These are phyloP conservation scores for Aureobasidium mangrovei DNA, from an alignment of 2,329 filamentous ascomycete genomes.

Conservation along the genomic window DNA sequence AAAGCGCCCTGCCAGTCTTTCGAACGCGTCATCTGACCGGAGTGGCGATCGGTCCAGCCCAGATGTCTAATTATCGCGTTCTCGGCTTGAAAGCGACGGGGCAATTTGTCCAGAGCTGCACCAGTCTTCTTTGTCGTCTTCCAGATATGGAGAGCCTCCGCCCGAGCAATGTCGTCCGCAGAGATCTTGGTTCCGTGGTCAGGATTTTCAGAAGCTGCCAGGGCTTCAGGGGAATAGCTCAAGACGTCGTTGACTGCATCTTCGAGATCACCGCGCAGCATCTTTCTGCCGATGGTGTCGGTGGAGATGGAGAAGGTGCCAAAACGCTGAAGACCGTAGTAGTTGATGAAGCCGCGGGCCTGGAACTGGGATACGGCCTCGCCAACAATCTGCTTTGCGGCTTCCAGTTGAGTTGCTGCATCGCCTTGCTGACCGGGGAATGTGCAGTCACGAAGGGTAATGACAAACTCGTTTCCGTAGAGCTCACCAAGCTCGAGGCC, in stretches of 20 bases:
- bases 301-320: constrained; percentile 82
- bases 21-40: constrained; percentile 39
- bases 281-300: constrained; percentile 73
- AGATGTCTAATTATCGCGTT: constrained; percentile 70
- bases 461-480: constrained; percentile 82
- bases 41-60: constrained; percentile 34
- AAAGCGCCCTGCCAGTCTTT: constrained; percentile 76
- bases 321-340: constrained; percentile 95
- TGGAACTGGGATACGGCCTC: constrained; percentile 58
- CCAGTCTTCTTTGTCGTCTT: constrained; percentile 41
- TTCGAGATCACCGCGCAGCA: constrained; percentile 73
- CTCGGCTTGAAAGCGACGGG: constrained; percentile 76
- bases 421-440: constrained; percentile 41
- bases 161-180: constrained; percentile 69
- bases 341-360: constrained; percentile 84
- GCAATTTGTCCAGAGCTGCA: constrained; percentile 59
- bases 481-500: constrained; percentile 76
- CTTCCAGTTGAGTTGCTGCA: constrained; percentile 26
- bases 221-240: constrained; percentile 56
- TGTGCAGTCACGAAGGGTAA: constrained; percentile 78
- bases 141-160: constrained; percentile 70
- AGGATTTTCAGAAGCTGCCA: constrained; percentile 44
- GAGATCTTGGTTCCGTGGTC: constrained; percentile 44
- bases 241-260: constrained; percentile 72
- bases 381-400: constrained; percentile 44